Evolutionary conservation across 345 rosid genomes (phyloP).

Genomic region (Trapa bicornis): DNA sequence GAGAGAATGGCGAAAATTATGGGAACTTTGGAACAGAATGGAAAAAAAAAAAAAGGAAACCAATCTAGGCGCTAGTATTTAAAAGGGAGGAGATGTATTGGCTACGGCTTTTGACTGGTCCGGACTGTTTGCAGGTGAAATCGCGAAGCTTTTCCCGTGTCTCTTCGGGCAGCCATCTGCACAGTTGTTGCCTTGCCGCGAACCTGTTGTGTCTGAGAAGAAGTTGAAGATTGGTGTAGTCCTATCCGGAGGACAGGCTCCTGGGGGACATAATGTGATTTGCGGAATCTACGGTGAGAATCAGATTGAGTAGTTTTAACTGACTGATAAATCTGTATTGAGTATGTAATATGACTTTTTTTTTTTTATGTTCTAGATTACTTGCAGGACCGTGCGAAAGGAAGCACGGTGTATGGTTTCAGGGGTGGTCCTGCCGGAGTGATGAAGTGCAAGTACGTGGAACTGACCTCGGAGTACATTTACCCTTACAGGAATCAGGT

Average conservation of each 20-base stretch:
- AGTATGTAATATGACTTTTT: background rate
- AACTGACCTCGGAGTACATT: slow-evolving; percentile 56
- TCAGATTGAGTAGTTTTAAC: background rate
- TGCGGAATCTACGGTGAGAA: slow-evolving; percentile 76
- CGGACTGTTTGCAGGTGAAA: slow-evolving; percentile 44
- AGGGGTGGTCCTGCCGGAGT: slow-evolving; percentile 98
- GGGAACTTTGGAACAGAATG: no score
- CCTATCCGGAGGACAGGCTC: slow-evolving; percentile 97
- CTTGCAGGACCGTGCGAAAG: slow-evolving; percentile 66
- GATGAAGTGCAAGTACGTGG: slow-evolving; percentile 82
- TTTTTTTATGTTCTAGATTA: slow-evolving; percentile 39
- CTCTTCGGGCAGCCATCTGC: slow-evolving; percentile 85
- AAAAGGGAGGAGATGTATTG: background rate
- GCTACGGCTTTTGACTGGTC: background rate
- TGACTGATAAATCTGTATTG: background rate
- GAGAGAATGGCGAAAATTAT: background rate
- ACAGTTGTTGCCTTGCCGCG: slow-evolving; percentile 36
- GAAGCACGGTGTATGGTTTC: slow-evolving; percentile 73
- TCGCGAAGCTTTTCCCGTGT: slow-evolving; percentile 79
- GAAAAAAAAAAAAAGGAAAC: background rate
- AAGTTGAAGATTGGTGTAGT: slow-evolving; percentile 94
- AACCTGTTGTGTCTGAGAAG: slow-evolving; percentile 24
- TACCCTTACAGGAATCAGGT: slow-evolving; percentile 93
- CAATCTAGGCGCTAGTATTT: background rate
- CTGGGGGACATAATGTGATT: slow-evolving; percentile 98